Evolutionary conservation across 2,329 filamentous ascomycete species (phyloP), one percentile per base, ranked within the genome.

Genomic region (Hortaea werneckii): DNA sequence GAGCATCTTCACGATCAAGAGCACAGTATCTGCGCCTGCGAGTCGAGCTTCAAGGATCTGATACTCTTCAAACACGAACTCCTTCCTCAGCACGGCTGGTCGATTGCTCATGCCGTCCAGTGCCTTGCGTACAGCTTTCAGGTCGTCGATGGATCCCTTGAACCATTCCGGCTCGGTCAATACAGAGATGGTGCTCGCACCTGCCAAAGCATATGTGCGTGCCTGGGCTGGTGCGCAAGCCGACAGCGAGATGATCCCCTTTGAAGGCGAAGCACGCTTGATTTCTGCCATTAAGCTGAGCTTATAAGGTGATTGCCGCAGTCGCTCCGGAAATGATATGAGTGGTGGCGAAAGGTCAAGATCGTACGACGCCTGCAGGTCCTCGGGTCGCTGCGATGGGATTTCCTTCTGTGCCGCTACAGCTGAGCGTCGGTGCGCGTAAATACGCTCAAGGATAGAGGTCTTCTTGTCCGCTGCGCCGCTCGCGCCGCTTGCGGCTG

Each of bases 151-250:
- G 66, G 85, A 94, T 41, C 92, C 92, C 69, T 95, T 96, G 74
- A 98, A 98, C 92, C 92, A 98, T 61, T 96, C 85, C 0, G 94
- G 92, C 67, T 98, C 92, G 0, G 92, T 98, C 40, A 98, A 77
- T n/a, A 98, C 92, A 1, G 92, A 96, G 54, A 98, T 98, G 35
- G 94, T 87, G 63, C 90, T 96, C 41, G 92, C 92, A 10, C 92
- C 94, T 5, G 92, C 89, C 43, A 92, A 76, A 7, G 94, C 92
- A 65, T 98, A 98, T 55, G 84, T 87, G 52, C 82, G 81, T 37
- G 94, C 92, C 66, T 98, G 92, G 5, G 83, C 80, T 26, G 92
- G 88, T 7, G 92, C 92, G 57, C 85, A 92, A 20, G 89, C 85
- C 27, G 87, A 80, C 2, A 94, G 75, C 0, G 89, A 87, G 51